A percentile compares a stretch with the other conserved stretches of the same genome.
phyloP scores from a whole-genome alignment of 176 grass and related monocot species.

The Poa pratensis region DNA sequence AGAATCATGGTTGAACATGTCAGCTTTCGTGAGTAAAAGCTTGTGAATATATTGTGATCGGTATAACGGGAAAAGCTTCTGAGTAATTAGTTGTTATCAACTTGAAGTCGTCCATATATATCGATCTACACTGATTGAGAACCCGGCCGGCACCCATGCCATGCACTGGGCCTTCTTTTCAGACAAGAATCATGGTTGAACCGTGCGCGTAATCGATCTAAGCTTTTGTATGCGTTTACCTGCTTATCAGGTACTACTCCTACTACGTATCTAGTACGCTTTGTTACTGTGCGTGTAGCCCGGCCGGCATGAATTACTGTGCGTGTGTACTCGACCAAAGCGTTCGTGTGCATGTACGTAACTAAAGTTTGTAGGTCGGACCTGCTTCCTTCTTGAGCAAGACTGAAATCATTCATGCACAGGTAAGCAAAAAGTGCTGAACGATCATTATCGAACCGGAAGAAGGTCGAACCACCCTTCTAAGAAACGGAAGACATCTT shows the following conservation, averaged over 20 bases:
- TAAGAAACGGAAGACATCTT: not conserved
- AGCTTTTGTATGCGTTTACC: not conserved
- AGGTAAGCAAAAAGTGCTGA: not conserved
- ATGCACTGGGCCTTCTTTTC: not conserved
- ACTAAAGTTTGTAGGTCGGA: not conserved
- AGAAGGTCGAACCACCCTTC: not conserved
- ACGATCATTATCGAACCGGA: not conserved
- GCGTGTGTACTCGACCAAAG: no score
- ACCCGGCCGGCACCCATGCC: not conserved
- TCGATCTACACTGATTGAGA: not conserved
- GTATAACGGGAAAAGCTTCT: not conserved
- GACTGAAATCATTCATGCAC: not conserved
- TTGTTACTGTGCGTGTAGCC: no score
- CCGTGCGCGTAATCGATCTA: not conserved
- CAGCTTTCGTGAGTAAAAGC: not conserved
- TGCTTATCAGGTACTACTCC: not conserved
- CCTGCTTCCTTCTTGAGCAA: not conserved
- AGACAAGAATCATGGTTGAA: not conserved
- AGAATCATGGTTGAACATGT: no score
- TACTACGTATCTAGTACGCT: no score
- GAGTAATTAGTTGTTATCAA: not conserved
- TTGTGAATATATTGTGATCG: not conserved
- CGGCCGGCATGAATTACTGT: no score
- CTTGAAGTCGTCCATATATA: not conserved
- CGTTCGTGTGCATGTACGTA: not conserved